Evolutionary conservation across 1,284 basidiomycete genomes (phyloP).

Genomic region (Phellopilus nigrolimitatus): DNA sequence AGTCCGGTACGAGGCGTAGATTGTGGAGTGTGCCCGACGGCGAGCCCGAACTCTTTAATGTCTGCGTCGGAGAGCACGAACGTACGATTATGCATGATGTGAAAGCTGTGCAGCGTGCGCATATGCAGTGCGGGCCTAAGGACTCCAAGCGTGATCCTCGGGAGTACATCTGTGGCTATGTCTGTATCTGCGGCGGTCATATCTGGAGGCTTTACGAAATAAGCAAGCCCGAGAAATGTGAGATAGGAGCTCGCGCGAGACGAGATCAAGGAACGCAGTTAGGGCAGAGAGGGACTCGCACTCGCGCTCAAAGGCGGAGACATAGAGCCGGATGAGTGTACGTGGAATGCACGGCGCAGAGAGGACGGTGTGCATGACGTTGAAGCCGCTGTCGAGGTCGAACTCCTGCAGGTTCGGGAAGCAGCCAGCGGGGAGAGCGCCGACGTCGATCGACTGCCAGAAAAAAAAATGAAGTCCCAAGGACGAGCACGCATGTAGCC

Average conservation of each 20-base stretch:
- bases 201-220: slow-evolving; percentile 6
- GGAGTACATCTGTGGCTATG: neutral
- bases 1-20: slow-evolving; percentile 4
- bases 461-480: neutral
- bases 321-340: neutral
- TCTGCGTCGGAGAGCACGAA: neutral
- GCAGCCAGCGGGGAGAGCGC: neutral
- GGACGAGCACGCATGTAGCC: neutral
- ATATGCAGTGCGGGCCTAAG: slow-evolving; percentile 3
- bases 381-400: slow-evolving; percentile 4
- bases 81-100: slow-evolving; percentile 1
- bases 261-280: neutral
- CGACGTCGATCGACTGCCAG: slow-evolving; percentile 7
- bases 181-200: neutral
- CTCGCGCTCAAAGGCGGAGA: slow-evolving; percentile 7
- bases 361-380: slow-evolving; percentile 1
- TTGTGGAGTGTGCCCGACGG: neutral
- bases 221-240: slow-evolving; percentile 3
- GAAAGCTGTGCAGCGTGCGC: neutral
- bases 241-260: neutral
- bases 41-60: slow-evolving; percentile 2
- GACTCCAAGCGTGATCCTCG: neutral
- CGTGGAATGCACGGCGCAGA: slow-evolving; percentile 1
- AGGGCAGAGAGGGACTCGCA: slow-evolving; percentile 1
- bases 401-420: slow-evolving; percentile 4